phyloP scores from a whole-genome alignment of 73 alveolate genomes.

The Paramecium biaurelia region DNA sequence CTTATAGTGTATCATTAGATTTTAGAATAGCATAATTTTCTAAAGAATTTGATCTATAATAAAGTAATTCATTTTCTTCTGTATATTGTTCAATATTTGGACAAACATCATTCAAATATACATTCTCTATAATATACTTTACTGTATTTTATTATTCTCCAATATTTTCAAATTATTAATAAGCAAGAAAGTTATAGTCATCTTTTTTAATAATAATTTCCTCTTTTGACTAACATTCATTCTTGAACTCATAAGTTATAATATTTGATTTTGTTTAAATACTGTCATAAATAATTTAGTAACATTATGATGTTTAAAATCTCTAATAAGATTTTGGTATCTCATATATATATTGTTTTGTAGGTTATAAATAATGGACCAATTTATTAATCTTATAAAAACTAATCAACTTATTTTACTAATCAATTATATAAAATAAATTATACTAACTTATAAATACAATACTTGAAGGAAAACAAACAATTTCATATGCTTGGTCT shows the following conservation, averaged over 20 bases:
- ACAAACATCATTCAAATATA: not conserved
- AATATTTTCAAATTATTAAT: not conserved
- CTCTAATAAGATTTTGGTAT: not conserved
- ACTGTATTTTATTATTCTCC: not conserved
- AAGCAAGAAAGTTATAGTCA: not conserved
- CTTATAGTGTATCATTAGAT: not conserved
- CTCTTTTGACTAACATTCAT: not conserved
- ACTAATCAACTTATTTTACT: not conserved
- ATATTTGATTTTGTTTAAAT: not conserved
- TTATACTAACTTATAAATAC: not conserved
- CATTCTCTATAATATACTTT: not conserved
- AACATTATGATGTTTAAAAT: not conserved
- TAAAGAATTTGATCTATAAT: not conserved
- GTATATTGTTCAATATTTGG: not conserved
- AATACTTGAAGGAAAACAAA: not conserved
- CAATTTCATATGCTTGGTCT: not conserved
- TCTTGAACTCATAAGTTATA: not conserved
- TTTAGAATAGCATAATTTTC: not conserved
- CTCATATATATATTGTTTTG: not conserved
- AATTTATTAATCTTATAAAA: not conserved
- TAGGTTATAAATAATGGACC: not conserved
- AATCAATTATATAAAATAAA: not conserved
- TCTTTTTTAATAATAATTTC: not conserved
- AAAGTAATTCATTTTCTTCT: not conserved
- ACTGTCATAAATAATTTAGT: not conserved